Evolutionary conservation across 139 green algal species (phyloP).

Genomic region (Penium margaritaceum): DNA sequence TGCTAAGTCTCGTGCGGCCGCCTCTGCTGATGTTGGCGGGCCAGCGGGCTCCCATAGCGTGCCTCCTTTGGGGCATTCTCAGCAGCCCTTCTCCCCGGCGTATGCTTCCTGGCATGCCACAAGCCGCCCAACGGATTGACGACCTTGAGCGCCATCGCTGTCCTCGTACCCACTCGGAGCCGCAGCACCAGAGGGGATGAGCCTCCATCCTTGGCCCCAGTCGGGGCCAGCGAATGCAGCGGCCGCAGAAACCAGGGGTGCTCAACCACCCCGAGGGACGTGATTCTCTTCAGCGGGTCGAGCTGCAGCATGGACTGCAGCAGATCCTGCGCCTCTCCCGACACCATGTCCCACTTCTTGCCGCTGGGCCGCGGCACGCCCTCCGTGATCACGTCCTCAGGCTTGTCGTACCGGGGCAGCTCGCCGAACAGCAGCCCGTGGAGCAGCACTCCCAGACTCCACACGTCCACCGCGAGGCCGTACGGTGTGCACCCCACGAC

Average conservation of each 20-base stretch:
- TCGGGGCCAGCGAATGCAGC: too few species aligned
- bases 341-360: not conserved
- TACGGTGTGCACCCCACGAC: not conserved
- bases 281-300: not conserved
- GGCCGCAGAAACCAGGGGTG: conserved; percentile 11
- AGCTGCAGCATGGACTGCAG: not conserved
- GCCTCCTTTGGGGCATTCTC: too few species aligned
- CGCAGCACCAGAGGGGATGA: too few species aligned
- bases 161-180: too few species aligned
- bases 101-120: too few species aligned
- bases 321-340: not conserved
- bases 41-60: too few species aligned
- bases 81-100: too few species aligned
- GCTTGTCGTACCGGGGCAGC: conserved; percentile 11
- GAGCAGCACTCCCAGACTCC: conserved; percentile 19
- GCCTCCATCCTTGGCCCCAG: too few species aligned
- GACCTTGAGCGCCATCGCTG: too few species aligned
- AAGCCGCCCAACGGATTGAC: too few species aligned
- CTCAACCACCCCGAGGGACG: not conserved
- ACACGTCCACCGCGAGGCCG: not conserved
- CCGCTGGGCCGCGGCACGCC: not conserved
- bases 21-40: too few species aligned
- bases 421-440: conserved; percentile 11
- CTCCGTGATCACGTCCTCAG: not conserved
- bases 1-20: too few species aligned